Base-by-base conservation (phyloP, 805 yeast species). In the Candida berthetii region DNA sequence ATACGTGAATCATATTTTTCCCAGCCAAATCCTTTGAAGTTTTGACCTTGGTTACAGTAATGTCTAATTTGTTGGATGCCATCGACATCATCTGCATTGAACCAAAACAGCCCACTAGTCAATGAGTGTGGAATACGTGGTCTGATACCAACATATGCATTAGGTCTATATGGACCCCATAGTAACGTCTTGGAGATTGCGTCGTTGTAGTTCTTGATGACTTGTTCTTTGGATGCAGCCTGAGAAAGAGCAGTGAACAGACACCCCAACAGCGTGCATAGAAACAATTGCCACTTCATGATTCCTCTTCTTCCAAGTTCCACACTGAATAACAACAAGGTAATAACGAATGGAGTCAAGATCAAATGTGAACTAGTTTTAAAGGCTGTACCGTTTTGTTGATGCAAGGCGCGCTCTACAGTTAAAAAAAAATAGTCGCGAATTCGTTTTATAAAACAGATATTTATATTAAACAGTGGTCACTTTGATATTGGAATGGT, bases 111-210 rank as follows among this genome's bases (percentile, higher is more conserved):
- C 0, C 98, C 98, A 13, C 87, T 66, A 43, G 82, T 55, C 39
- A 93, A 69, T 2, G 91, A 78, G 29, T 78, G 71, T 2, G 96
- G 96, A 3, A 85, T 53, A 4, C 91, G 68, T 3, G 98, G 96
- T 36, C 90, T 71, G 37, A 93, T 65, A 2, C 98, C 98, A 45
- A 90, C 67, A 62, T 90, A 93, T 35, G 87, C 68, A 42, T 87
- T 85, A 8, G 96, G 81, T 48, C 97, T 67, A 61, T 89, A 91
- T 1, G 98, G 95, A 1, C 96, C 98, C 99, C 99, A 91, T 27
- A 78, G 59, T 22, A 85, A 64, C 2, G 87, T 74, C 34, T 72
- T 64, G 37, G 70, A 65, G 7, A 75, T 68, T 29, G 65, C 62
- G 22, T 53, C 45, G 35, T 59, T 57, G 40, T 58, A 69, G 0